Evolutionary conservation across 768 basidiomycete genomes (phyloP).

Genomic region (Exidia glandulosa): DNA sequence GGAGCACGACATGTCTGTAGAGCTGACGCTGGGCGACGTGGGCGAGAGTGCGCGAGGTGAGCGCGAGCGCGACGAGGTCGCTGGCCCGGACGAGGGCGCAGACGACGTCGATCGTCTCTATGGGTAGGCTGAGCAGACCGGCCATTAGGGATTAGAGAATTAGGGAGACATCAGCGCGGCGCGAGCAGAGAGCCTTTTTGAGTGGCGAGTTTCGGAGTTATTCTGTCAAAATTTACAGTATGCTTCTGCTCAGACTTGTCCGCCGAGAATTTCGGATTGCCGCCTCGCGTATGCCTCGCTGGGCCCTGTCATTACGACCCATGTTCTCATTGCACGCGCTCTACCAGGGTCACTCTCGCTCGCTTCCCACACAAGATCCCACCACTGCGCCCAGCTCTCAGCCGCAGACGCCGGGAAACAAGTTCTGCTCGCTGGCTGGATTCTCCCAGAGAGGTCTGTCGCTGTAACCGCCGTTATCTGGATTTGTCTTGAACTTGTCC

Average conservation of each 20-base stretch:
- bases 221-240: too few species aligned
- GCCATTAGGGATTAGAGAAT: neutral
- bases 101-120: constrained; percentile 52
- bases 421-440: constrained; percentile 73
- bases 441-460: constrained; percentile 70
- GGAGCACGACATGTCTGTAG: constrained; percentile 46
- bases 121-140: constrained; percentile 37
- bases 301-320: too few species aligned
- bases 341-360: too few species aligned
- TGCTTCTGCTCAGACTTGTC: too few species aligned
- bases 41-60: constrained; percentile 29
- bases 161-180: neutral
- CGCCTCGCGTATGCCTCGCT: neutral
- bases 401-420: constrained; percentile 36
- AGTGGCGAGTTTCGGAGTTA: neutral
- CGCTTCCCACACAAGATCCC: constrained; percentile 14
- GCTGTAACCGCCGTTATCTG: constrained; percentile 6
- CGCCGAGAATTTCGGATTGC: neutral
- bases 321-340: too few species aligned
- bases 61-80: constrained; percentile 42
- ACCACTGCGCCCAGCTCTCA: constrained; percentile 50
- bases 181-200: neutral
- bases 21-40: constrained; percentile 48
- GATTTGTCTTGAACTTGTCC: neutral
- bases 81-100: constrained; percentile 21